phyloP scores from a whole-genome alignment of 805 yeast species.

The Wickerhamomyces pijperi region DNA sequence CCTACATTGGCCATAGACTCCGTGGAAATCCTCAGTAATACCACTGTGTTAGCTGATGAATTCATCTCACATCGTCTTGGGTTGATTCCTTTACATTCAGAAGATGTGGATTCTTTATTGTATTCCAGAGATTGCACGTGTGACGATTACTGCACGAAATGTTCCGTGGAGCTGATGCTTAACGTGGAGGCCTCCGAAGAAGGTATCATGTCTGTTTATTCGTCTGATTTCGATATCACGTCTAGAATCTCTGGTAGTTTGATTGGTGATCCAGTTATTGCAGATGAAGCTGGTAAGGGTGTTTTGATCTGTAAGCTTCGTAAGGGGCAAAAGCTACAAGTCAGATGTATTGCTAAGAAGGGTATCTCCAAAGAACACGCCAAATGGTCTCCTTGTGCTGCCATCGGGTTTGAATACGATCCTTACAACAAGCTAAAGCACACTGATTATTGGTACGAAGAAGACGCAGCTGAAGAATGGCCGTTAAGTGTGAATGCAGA shows the following conservation, averaged over 20 bases:
- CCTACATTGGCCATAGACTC: slow-evolving; percentile 95
- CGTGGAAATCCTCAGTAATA: slow-evolving; percentile 87
- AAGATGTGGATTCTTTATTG: slow-evolving; percentile 71
- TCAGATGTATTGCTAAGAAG: slow-evolving; percentile 92
- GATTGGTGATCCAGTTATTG: slow-evolving; percentile 78
- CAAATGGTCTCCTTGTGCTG: slow-evolving; percentile 96
- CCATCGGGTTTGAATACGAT: slow-evolving; percentile 92
- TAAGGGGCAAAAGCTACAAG: slow-evolving; percentile 80
- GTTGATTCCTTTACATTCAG: slow-evolving; percentile 76
- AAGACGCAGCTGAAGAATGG: slow-evolving; percentile 84
- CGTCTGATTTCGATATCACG: slow-evolving; percentile 58
- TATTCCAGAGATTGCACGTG: slow-evolving; percentile 96
- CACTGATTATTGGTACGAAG: slow-evolving; percentile 95
- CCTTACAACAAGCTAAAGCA: slow-evolving; percentile 98
- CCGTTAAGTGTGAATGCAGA: slow-evolving; percentile 81
- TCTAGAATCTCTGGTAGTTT: slow-evolving; percentile 26
- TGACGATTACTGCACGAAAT: slow-evolving; percentile 92
- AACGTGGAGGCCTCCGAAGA: slow-evolving; percentile 87
- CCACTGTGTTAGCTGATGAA: slow-evolving; percentile 94
- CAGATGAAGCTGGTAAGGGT: slow-evolving; percentile 70
- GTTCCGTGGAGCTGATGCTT: slow-evolving; percentile 79
- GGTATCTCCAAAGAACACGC: slow-evolving; percentile 98
- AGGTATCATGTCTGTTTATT: slow-evolving; percentile 79
- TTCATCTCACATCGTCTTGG: slow-evolving; percentile 93
- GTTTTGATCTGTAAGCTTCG: slow-evolving; percentile 85